These are phyloP conservation scores for Ophiostoma ips DNA, from an alignment of 2,329 filamentous ascomycete genomes.

Conservation along the genomic window DNA sequence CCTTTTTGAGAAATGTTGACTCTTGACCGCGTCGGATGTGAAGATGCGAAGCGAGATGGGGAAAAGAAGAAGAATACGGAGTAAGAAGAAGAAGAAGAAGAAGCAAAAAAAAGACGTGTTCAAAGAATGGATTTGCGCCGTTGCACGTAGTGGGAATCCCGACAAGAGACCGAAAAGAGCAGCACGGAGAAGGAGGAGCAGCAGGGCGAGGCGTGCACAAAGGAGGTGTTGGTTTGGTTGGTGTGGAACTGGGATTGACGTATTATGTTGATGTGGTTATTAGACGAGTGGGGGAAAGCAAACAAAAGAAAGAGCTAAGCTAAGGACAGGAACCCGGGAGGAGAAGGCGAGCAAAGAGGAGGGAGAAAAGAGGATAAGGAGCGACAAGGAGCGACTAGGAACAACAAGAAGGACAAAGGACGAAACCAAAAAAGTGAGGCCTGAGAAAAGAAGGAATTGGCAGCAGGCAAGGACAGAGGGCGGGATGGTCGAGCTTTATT, in stretches of 20 bases:
- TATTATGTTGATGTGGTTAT: background rate
- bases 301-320: conserved; percentile 9
- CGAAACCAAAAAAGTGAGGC: conserved; percentile 1
- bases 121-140: too few relatives aligned
- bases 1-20: too few relatives aligned
- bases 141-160: too few relatives aligned
- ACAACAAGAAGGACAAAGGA: background rate
- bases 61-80: too few relatives aligned
- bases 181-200: too few relatives aligned
- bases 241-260: background rate
- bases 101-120: too few relatives aligned
- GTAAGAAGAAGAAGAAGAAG: too few relatives aligned
- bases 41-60: too few relatives aligned
- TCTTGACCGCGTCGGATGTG: too few relatives aligned
- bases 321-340: conserved; percentile 8
- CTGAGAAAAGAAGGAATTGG: background rate
- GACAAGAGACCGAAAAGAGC: too few relatives aligned
- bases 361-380: background rate
- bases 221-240: background rate
- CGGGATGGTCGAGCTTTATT: conserved; percentile 3
- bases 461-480: background rate
- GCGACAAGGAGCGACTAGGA: background rate
- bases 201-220: too few relatives aligned
- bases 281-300: conserved; percentile 4
- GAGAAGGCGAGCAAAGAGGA: conserved; percentile 5